Evolutionary conservation across 495 filamentous ascomycete genomes (phyloP).

Genomic region (Copromyces sp.): DNA sequence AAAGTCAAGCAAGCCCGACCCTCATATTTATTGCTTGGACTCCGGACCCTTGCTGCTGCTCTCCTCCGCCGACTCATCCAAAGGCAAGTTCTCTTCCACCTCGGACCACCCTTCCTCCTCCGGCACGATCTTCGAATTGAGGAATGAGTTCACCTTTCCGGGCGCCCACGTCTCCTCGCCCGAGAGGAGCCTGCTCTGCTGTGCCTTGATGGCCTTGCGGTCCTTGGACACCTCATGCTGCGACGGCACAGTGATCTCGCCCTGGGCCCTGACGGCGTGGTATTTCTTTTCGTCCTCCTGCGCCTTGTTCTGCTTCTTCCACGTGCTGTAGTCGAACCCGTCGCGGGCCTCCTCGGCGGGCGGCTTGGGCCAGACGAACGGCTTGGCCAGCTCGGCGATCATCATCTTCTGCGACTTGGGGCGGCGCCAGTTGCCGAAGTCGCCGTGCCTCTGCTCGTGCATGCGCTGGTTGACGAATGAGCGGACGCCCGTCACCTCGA

Average conservation of each 20-base stretch:
- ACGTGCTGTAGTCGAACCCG: conserved; percentile 22
- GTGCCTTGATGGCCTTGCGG: conserved; percentile 17
- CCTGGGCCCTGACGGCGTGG: conserved; percentile 16
- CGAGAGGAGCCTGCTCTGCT: conserved; percentile 23
- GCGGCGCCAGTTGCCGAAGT: conserved; percentile 39
- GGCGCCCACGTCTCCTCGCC: conserved; percentile 30
- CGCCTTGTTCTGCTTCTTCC: conserved; percentile 8
- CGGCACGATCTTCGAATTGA: conserved; percentile 23
- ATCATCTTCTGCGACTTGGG: conserved; percentile 73
- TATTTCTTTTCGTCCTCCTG: conserved; percentile 35
- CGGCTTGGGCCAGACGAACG: conserved; percentile 73
- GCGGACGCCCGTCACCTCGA: conserved; percentile 56
- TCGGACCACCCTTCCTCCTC: conserved; percentile 24
- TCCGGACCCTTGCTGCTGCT: background rate
- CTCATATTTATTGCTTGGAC: background rate
- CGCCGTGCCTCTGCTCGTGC: conserved; percentile 38
- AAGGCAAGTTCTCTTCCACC: conserved; percentile 13
- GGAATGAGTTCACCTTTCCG: conserved; percentile 35
- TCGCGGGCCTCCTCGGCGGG: conserved; percentile 41
- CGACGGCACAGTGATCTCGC: conserved; percentile 16
- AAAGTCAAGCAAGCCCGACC: background rate
- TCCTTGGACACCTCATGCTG: conserved; percentile 7
- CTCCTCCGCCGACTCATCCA: conserved; percentile 7
- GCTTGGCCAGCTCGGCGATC: conserved; percentile 73
- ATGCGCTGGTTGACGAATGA: conserved; percentile 67